Conservation (phyloP, 192 early-diverging fungal species). For the Coemansia furcata region DNA sequence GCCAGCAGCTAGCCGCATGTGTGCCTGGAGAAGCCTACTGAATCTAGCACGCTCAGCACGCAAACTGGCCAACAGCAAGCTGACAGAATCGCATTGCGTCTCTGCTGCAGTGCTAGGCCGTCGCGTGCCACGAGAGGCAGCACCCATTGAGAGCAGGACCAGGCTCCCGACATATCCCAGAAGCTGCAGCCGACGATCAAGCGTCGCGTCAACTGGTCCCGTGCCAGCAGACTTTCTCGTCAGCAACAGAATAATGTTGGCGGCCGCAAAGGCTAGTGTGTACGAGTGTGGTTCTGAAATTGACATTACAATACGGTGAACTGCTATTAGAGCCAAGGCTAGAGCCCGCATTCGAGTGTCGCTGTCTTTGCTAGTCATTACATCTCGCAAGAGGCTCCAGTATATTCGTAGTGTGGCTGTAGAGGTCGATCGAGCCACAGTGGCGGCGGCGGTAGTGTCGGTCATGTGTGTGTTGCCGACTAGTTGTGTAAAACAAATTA, state of each 20-base stretch:
- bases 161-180: constrained; percentile 15
- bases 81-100: not conserved
- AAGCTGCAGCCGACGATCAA: constrained; percentile 15
- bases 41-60: constrained; percentile 32
- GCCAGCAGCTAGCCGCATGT: constrained; percentile 26
- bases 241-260: not conserved
- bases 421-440: constrained; percentile 4
- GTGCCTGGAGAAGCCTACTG: constrained; percentile 27
- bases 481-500: not conserved
- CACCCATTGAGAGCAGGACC: constrained; percentile 9
- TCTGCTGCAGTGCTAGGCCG: not conserved
- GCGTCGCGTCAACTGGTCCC: no score
- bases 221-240: not conserved
- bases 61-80: constrained; percentile 12
- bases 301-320: not conserved
- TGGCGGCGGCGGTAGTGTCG: constrained; percentile 3
- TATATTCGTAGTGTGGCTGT: not conserved
- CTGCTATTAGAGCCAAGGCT: not conserved
- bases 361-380: not conserved
- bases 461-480: not conserved
- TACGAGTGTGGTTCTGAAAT: not conserved
- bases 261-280: not conserved
- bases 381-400: constrained; percentile 1
- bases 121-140: not conserved
- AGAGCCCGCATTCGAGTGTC: not conserved